Evolutionary conservation across 768 basidiomycete genomes (phyloP), one percentile per base, ranked within the genome.

Genomic region (Suillus plorans): DNA sequence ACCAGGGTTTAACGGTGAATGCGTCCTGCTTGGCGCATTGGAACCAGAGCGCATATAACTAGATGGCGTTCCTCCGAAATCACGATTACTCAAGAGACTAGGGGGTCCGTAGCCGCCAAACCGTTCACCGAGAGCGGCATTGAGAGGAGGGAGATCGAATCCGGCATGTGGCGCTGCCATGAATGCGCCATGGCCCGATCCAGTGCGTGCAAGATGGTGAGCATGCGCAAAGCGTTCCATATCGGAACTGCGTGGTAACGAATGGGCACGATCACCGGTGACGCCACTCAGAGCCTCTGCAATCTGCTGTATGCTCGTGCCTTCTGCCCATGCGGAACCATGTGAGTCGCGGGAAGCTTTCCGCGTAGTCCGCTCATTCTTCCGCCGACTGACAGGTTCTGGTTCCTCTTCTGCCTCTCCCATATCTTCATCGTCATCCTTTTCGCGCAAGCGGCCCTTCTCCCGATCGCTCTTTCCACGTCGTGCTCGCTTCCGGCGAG

Each of bases 11-110:
- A 87, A 74, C 57, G 89, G 90, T 53, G 89, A 90, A 73, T 91
- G 89, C 60, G 89, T 88, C 69, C 89, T 79, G 74, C 88, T 91
- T 6, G 90, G 90, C 31, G 86, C 86, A 67, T 84, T 81, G 57
- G 85, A 88, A 63, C 86, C 82, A 28, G 88, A 85, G 69, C 89
- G 82, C 68, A 88, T 79, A 75, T 89, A 89, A 73, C 86, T 84
- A 60, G 84, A 79, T 53, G 80, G 80, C 64, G 82, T 79, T 68
- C 75, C 79, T 61, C 77, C 64, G 63, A 74, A 78, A 67, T 77
- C 74, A 62, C 74, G 76, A 25, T 66, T 64, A 63, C 72, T 68
- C 45, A 77, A 69, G 62, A 78, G 70, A 61, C 75, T 75, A 56
- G 74, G 71, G 45, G 69, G 71, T 67, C 78, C 74, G 63, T 83